Evolutionary conservation across 73 alveolate species (phyloP), one percentile per base, ranked within the genome.

Genomic region (Paramecium bursaria): DNA sequence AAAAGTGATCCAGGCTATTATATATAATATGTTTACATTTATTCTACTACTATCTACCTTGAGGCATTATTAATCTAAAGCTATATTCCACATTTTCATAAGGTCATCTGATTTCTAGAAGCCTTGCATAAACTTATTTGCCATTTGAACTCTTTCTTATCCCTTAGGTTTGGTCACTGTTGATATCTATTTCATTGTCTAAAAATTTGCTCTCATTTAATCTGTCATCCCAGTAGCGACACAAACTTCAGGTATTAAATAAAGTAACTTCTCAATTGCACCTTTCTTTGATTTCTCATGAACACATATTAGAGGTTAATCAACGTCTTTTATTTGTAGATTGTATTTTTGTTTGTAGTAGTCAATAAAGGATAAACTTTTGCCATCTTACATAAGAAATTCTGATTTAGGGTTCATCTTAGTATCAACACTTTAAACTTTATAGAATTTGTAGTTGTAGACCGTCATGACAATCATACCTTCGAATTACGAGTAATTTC

Each of bases 191-290:
- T 90, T 95, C 98, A 94, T 95, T 25, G 94, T 50, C 33, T 87
- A 87, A 85, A 93, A 91, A 74, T 95, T 94, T 42, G 90, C 82
- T 67, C 98, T 91, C 92, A 92, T 85, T 46, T 94, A 93, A 57
- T 95, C 99, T n/a, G 97, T 90, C 42, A 93, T 86, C 25, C 99
- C 99, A n/a, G n/a, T n/a, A n/a, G n/a, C n/a, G n/a, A n/a, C n/a
- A n/a, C n/a, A n/a, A n/a, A n/a, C n/a, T n/a, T n/a, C n/a, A n/a
- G n/a, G n/a, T n/a, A n/a, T n/a, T n/a, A n/a, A n/a, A n/a, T n/a
- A n/a, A n/a, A n/a, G n/a, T n/a, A n/a, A n/a, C n/a, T n/a, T n/a
- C n/a, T n/a, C n/a, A n/a, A n/a, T n/a, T n/a, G n/a, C n/a, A n/a
- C n/a, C n/a, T n/a, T n/a, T n/a, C n/a, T n/a, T n/a, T n/a, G n/a